Evolutionary conservation across 192 early-diverging fungal genomes (phyloP).

Genomic region (Podila epigama): DNA sequence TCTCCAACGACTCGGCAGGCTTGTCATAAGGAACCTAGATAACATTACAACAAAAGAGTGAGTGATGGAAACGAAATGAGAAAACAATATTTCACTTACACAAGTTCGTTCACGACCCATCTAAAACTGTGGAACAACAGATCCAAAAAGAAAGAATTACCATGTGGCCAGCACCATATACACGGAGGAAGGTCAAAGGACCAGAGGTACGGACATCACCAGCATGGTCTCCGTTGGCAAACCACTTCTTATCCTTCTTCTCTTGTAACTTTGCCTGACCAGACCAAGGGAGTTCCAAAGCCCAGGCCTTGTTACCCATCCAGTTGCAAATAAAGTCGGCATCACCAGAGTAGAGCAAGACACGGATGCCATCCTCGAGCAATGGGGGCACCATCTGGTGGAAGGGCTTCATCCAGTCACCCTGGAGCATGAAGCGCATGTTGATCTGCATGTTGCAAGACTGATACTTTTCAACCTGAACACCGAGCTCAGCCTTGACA

Average conservation of each 20-base stretch:
- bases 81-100: neutral
- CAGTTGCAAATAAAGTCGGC: constrained; percentile 95
- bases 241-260: constrained; percentile 77
- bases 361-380: constrained; percentile 80
- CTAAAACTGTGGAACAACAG: no score
- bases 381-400: constrained; percentile 69
- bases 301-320: constrained; percentile 93
- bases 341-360: constrained; percentile 93
- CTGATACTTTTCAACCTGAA: constrained; percentile 68
- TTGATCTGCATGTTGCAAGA: constrained; percentile 89
- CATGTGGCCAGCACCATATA: constrained; percentile 92
- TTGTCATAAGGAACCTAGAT: constrained; percentile 87
- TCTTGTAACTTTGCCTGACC: constrained; percentile 73
- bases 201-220: constrained; percentile 75
- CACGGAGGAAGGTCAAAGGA: constrained; percentile 84
- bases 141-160: constrained; percentile 15
- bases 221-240: constrained; percentile 61
- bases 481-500: constrained; percentile 81
- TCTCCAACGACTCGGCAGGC: constrained; percentile 79
- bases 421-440: constrained; percentile 49
- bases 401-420: constrained; percentile 81
- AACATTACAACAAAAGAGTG: neutral
- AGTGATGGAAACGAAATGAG: no score
- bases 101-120: neutral
- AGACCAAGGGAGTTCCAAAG: constrained; percentile 83